Conservation (phyloP, 2,329 filamentous ascomycete genomes). For the Verticillium nubilum region DNA sequence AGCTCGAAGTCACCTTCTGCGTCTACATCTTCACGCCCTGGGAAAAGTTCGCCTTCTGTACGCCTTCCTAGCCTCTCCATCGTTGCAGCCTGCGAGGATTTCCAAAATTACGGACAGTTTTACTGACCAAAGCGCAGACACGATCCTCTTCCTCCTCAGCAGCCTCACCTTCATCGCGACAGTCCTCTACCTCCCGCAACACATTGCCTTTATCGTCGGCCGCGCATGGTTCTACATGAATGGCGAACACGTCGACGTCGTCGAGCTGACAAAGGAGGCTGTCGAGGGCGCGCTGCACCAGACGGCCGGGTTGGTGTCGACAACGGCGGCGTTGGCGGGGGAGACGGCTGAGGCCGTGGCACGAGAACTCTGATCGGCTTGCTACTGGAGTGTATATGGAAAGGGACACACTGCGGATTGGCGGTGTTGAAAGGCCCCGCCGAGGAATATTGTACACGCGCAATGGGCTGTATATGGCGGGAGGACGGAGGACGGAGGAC, state of each 20-base stretch:
- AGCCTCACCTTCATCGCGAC: constrained; percentile 81
- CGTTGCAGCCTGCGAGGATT: not conserved
- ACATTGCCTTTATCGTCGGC: constrained; percentile 74
- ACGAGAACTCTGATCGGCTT: constrained; percentile 35
- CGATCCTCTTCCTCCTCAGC: constrained; percentile 83
- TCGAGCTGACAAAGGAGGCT: constrained; percentile 38
- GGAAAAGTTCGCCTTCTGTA: constrained; percentile 97
- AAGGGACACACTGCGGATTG: too few species aligned
- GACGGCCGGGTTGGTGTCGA: constrained; percentile 18
- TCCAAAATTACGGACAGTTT: too few species aligned
- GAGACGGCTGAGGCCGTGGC: constrained; percentile 20
- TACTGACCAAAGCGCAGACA: constrained; percentile 51
- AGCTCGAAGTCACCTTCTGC: constrained; percentile 94
- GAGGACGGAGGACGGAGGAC: too few species aligned
- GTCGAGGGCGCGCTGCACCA: constrained; percentile 19
- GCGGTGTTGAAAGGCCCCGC: too few species aligned
- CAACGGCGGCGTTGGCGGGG: constrained; percentile 9
- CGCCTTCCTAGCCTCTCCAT: constrained; percentile 27
- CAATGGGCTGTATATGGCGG: too few species aligned
- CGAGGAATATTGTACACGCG: too few species aligned
- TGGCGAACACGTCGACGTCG: constrained; percentile 63
- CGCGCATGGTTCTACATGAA: constrained; percentile 94
- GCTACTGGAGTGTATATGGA: too few species aligned
- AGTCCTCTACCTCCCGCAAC: constrained; percentile 89
- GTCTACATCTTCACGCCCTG: constrained; percentile 96